These are phyloP conservation scores for Delphinella strobiligena DNA, from an alignment of 2,329 filamentous ascomycete genomes.

Conservation along the genomic window DNA sequence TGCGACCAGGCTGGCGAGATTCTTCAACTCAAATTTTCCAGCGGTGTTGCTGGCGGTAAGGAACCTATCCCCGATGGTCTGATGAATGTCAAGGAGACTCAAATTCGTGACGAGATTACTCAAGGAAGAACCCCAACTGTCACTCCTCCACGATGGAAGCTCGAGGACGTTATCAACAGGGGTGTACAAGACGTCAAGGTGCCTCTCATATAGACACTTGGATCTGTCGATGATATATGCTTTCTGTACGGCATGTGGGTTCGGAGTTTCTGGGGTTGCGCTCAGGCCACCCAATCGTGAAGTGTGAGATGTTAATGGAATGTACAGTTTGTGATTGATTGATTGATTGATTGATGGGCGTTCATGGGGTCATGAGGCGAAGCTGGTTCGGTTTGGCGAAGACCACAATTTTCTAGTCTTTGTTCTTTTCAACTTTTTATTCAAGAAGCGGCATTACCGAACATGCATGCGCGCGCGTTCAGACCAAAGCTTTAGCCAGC, in stretches of 20 bases:
- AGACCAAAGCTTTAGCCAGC: not conserved
- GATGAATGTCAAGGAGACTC: conserved; percentile 57
- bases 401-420: no score
- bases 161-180: conserved; percentile 60
- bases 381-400: no score
- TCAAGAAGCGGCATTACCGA: not conserved
- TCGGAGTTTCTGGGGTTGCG: not conserved
- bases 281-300: not conserved
- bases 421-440: no score
- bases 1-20: conserved; percentile 90
- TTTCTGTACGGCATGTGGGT: not conserved
- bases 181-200: conserved; percentile 67
- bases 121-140: conserved; percentile 37
- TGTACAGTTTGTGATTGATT: no score
- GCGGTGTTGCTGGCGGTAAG: conserved; percentile 79
- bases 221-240: not conserved
- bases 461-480: not conserved
- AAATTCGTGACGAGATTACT: conserved; percentile 42
- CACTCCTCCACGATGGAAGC: conserved; percentile 63
- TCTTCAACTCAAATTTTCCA: conserved; percentile 93
- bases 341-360: no score
- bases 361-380: no score
- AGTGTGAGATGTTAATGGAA: not conserved
- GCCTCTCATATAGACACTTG: conserved; percentile 33
- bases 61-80: conserved; percentile 63